These are phyloP conservation scores for Leptographium flavum DNA, from an alignment of 2,329 filamentous ascomycete genomes.

Conservation along the genomic window DNA sequence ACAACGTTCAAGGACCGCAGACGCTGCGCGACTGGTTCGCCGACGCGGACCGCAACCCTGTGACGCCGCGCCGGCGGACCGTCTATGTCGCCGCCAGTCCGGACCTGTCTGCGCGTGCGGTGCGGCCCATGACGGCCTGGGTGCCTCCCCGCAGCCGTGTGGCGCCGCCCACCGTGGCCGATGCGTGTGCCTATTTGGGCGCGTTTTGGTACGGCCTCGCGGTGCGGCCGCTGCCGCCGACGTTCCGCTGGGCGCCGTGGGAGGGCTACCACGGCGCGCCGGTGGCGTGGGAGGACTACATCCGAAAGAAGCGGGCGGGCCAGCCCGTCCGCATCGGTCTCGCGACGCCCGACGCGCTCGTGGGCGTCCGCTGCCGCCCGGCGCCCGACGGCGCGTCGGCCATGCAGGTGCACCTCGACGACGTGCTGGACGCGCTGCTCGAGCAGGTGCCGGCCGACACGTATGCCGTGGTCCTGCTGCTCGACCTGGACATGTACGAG, in stretches of 20 bases:
- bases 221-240: slow-evolving; percentile 26
- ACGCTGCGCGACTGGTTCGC: slow-evolving; percentile 35
- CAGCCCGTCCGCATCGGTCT: slow-evolving; percentile 30
- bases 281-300: neutral
- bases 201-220: slow-evolving; percentile 39
- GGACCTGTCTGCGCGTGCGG: slow-evolving; percentile 16
- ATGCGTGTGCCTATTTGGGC: slow-evolving; percentile 22
- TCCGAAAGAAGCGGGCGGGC: slow-evolving; percentile 12
- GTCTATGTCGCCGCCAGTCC: slow-evolving; percentile 41
- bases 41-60: slow-evolving; percentile 30
- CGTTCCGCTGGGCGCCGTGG: slow-evolving; percentile 36
- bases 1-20: too few relatives aligned
- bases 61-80: slow-evolving; percentile 28
- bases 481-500: slow-evolving; percentile 51
- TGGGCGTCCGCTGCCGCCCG: slow-evolving; percentile 35
- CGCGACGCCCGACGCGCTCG: slow-evolving; percentile 18
- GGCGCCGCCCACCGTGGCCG: slow-evolving; percentile 14
- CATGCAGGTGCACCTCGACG: slow-evolving; percentile 43
- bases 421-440: slow-evolving; percentile 44
- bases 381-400: slow-evolving; percentile 31
- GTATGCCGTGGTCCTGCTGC: slow-evolving; percentile 41
- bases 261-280: neutral
- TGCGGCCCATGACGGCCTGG: slow-evolving; percentile 30
- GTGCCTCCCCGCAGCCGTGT: slow-evolving; percentile 11
- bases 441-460: slow-evolving; percentile 40